These are phyloP conservation scores for Sarocladium strictum DNA, from an alignment of 2,329 filamentous ascomycete species.

Conservation along the genomic window DNA sequence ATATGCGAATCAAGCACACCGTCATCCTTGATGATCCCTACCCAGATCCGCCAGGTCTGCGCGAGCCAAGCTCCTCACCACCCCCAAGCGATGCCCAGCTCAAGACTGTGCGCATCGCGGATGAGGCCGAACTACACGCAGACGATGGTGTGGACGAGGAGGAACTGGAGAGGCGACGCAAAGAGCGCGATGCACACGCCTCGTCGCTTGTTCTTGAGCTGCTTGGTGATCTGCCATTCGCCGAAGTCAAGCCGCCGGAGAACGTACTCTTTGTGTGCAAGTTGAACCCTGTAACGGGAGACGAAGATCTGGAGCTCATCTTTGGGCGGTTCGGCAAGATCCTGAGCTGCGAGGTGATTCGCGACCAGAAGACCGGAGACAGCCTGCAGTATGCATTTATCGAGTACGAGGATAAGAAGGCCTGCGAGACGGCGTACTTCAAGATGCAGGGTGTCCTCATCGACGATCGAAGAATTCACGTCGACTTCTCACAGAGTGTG, in stretches of 20 bases:
- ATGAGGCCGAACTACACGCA: conserved; percentile 76
- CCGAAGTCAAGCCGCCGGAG: conserved; percentile 94
- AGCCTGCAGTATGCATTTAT: conserved; percentile 97
- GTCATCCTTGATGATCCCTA: conserved; percentile 89
- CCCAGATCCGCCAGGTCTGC: conserved; percentile 69
- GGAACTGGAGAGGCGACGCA: conserved; percentile 69
- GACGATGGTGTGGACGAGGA: conserved; percentile 69
- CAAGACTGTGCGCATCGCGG: conserved; percentile 83
- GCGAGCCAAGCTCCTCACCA: conserved; percentile 74
- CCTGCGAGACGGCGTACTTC: conserved; percentile 92
- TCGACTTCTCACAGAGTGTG: conserved; percentile 96
- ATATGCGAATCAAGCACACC: conserved; percentile 92
- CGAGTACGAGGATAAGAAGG: conserved; percentile 87
- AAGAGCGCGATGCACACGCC: conserved; percentile 85
- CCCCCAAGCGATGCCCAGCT: conserved; percentile 78
- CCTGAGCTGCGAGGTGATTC: conserved; percentile 89
- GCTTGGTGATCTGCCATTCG: conserved; percentile 95
- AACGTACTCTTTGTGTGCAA: conserved; percentile 99
- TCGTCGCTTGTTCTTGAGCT: conserved; percentile 95
- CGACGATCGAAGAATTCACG: conserved; percentile 94
- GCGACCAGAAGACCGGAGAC: conserved; percentile 89
- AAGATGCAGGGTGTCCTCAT: conserved; percentile 99
- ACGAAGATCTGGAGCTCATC: conserved; percentile 90
- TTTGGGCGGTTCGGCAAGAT: conserved; percentile 97
- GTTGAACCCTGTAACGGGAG: conserved; percentile 90